Evolutionary conservation across 352 stramenopile species (phyloP), one percentile per base, ranked within the genome.

Genomic region (Phytophthora pseudosyringae): DNA sequence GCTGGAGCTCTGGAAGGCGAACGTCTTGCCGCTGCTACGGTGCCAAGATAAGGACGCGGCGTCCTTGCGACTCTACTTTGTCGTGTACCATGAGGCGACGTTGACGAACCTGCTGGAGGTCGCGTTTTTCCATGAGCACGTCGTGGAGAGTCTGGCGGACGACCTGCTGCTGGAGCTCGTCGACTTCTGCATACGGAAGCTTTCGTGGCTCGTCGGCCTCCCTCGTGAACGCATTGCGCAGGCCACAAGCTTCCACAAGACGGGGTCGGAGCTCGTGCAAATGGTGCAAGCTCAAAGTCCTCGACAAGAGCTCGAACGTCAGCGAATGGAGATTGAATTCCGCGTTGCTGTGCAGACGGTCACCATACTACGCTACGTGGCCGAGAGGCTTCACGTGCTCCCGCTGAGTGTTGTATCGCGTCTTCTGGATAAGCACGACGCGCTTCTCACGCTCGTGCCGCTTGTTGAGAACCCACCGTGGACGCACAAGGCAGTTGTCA

Each of bases 401-500:
- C 80, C 95, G 15, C 63, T 98, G 13, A 89, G 80, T 63, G 76
- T 98, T 18, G 78, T 98, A 11, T 93, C 87, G 10, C 88, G 97
- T 16, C 72, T 99, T 18, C 59, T 98, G n/a, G 94, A 99, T 63
- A 98, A 93, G n/a, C 96, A 99, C 65, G 97, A 99, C 68, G 84
- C 97, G 45, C 81, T 98, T 11, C 74, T 99, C 12, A 88, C 93
- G 7, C 81, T 99, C 16, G 85, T 97, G 3, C 83, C 83, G 29
- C 81, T 99, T 9, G 86, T 99, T 12, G 97, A 99, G 60, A 98
- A 98, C 66, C 95, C 97, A 26, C 97, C 97, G 16, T 99, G 97
- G 97, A 99, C 94, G 7, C 76, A 98, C 62, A 93, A 91, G 59
- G 52, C 56, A 16, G 4, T 80, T 21, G 59, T 69, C 26, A 71